Evolutionary conservation across 257 asterid genomes (phyloP).

Genomic region (Marsdenia floribunda): DNA sequence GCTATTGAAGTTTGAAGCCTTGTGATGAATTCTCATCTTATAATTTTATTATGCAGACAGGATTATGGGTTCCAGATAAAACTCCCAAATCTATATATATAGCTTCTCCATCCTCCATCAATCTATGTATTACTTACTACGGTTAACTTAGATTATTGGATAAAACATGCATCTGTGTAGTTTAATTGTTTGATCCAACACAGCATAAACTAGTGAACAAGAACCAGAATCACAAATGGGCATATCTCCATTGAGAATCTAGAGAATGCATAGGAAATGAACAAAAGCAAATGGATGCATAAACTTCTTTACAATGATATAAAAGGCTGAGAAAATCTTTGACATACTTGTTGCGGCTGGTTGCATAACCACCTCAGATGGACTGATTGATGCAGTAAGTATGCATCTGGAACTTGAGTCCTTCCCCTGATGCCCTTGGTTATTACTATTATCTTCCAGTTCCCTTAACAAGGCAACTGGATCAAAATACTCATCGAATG

Average conservation of each 20-base stretch:
- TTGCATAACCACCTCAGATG: constrained; percentile 33
- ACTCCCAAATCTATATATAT: not conserved
- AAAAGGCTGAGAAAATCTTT: not conserved
- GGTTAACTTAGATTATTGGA: too few relatives aligned
- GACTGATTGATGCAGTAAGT: constrained; percentile 19
- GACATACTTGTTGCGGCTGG: constrained; percentile 42
- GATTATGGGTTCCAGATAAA: not conserved
- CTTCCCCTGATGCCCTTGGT: constrained; percentile 12
- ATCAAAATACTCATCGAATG: constrained; percentile 57
- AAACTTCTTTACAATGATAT: not conserved
- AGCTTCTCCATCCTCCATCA: not conserved
- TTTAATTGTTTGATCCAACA: not conserved
- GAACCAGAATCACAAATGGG: not conserved
- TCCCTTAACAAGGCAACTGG: constrained; percentile 36
- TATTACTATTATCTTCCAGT: constrained; percentile 33
- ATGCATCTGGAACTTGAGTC: constrained; percentile 27
- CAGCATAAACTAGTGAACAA: too few relatives aligned
- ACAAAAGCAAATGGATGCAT: not conserved
- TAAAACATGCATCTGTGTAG: not conserved
- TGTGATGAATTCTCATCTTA: not conserved
- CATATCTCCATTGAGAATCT: not conserved
- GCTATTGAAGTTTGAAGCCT: not conserved
- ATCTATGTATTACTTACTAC: not conserved
- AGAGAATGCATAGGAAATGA: not conserved
- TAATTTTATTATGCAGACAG: not conserved